These are phyloP conservation scores for Pestalotiopsis sp. DNA, from an alignment of 2,329 filamentous ascomycete species.

Conservation along the genomic window DNA sequence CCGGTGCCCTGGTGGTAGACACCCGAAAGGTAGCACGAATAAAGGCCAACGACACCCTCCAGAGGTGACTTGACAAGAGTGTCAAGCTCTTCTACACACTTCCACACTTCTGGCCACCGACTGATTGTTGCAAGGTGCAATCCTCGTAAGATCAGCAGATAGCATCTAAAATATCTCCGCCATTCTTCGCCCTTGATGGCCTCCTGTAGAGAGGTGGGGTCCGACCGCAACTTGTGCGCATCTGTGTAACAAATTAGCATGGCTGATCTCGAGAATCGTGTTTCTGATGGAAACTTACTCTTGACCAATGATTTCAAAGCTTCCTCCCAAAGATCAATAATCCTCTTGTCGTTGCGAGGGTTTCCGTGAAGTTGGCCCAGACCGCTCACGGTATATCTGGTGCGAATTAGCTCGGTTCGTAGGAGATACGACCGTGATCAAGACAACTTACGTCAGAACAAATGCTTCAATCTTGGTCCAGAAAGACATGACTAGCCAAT, in stretches of 20 bases:
- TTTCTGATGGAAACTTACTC: constrained; percentile 35
- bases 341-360: constrained; percentile 37
- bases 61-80: constrained; percentile 41
- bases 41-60: constrained; percentile 51
- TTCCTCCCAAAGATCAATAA: constrained; percentile 43
- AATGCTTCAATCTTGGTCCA: constrained; percentile 63
- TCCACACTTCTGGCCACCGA: constrained; percentile 67
- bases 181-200: constrained; percentile 64
- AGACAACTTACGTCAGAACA: constrained; percentile 52
- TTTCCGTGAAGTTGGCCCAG: constrained; percentile 45
- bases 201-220: constrained; percentile 56
- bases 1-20: constrained; percentile 78
- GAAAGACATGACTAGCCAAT: constrained; percentile 63
- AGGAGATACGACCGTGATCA: not conserved
- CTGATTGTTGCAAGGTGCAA: constrained; percentile 71
- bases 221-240: constrained; percentile 36
- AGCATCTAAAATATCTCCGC: constrained; percentile 67
- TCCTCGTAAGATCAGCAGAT: constrained; percentile 71
- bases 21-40: constrained; percentile 73
- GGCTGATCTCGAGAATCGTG: constrained; percentile 22
- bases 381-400: constrained; percentile 58
- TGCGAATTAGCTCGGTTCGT: constrained; percentile 15
- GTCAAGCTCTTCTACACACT: constrained; percentile 57
- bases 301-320: constrained; percentile 34
- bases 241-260: constrained; percentile 18